phyloP scores from a whole-genome alignment of 1,284 basidiomycete species.

The Caloboletus firmus region DNA sequence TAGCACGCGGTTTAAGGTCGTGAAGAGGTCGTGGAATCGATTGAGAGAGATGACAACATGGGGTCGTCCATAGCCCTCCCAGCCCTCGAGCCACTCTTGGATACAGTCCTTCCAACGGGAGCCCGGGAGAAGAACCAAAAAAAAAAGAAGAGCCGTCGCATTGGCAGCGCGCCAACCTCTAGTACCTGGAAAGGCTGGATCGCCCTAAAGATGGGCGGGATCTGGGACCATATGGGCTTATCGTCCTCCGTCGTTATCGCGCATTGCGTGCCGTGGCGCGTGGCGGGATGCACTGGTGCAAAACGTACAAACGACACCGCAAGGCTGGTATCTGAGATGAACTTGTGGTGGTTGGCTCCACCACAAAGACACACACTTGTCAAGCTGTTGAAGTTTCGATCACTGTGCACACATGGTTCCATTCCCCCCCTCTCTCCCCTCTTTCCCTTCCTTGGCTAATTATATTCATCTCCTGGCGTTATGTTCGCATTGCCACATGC shows the following conservation, averaged over 20 bases:
- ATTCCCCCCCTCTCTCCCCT: background rate
- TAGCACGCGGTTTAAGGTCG: conserved; percentile 4
- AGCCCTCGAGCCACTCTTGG: background rate
- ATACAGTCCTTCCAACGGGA: background rate
- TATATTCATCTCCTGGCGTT: conserved; percentile 8
- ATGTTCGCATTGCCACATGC: background rate
- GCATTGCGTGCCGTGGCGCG: background rate
- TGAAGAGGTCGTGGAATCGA: background rate
- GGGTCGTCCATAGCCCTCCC: background rate
- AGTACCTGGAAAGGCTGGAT: background rate
- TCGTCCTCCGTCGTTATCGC: conserved; percentile 3
- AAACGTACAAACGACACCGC: background rate
- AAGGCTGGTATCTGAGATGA: conserved; percentile 3
- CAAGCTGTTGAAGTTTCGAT: conserved; percentile 2
- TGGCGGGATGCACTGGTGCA: background rate
- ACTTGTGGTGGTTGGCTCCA: background rate
- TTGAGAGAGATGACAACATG: background rate
- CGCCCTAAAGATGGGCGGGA: background rate
- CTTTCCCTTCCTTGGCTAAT: conserved; percentile 8
- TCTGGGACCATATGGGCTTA: conserved; percentile 6
- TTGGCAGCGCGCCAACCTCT: background rate
- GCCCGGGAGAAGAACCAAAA: background rate
- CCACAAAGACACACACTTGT: conserved; percentile 4
- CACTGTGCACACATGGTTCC: conserved; percentile 11
- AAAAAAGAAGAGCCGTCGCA: background rate